Conservation (phyloP, 306 rosid genomes). For the Carpinus viminea region DNA sequence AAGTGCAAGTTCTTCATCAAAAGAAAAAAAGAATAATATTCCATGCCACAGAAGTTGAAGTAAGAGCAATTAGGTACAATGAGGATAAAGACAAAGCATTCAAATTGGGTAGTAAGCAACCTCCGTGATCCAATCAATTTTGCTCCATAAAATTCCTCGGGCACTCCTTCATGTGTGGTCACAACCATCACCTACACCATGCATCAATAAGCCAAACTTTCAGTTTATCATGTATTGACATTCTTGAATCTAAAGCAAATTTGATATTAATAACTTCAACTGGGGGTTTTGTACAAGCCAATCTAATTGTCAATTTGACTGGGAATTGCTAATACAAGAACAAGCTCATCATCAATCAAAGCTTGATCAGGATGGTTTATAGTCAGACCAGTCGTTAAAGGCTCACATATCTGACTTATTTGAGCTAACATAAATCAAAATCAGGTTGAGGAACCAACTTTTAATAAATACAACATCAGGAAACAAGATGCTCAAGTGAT, state of each 20-base stretch:
- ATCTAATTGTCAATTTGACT: not conserved
- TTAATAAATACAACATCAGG: not conserved
- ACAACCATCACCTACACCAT: conserved; percentile 84
- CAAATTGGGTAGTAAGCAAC: conserved; percentile 37
- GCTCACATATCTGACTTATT: not conserved
- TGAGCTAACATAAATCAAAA: not conserved
- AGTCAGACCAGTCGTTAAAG: not conserved
- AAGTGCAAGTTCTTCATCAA: not conserved
- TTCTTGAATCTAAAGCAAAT: not conserved
- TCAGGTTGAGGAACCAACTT: not conserved
- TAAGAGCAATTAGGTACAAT: conserved; percentile 7
- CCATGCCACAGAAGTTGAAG: not conserved
- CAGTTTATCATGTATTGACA: conserved; percentile 11
- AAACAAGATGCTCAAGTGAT: not conserved
- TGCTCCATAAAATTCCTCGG: conserved; percentile 90
- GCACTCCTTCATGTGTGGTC: conserved; percentile 97
- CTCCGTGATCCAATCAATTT: conserved; percentile 86
- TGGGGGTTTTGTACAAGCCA: not conserved
- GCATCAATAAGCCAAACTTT: conserved; percentile 21
- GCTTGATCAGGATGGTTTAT: not conserved
- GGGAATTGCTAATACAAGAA: conserved; percentile 14
- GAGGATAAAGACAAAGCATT: conserved; percentile 11
- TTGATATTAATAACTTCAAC: not conserved
- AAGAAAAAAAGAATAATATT: not conserved
- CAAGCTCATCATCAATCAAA: conserved; percentile 12